A percentile compares a stretch with the other conserved stretches of the same genome.
Evolutionary conservation across 2,329 filamentous ascomycete species (phyloP).

Genomic region (Xylaria sp.): DNA sequence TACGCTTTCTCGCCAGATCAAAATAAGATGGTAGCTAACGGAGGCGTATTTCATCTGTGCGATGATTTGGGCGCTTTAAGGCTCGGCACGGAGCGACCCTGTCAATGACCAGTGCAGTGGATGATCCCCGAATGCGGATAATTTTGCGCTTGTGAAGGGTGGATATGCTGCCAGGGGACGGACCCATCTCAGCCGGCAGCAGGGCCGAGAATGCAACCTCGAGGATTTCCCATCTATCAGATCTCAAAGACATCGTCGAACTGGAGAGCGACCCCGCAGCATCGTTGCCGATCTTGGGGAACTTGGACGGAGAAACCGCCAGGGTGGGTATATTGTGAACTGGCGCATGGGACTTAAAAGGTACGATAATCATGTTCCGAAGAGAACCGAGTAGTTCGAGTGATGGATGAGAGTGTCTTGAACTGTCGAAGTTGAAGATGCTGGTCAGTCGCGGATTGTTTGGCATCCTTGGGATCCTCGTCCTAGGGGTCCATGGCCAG

Average conservation of each 20-base stretch:
- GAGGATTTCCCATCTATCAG: slow-evolving; percentile 40
- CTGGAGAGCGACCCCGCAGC: slow-evolving; percentile 30
- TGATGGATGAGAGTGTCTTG: slow-evolving; percentile 10
- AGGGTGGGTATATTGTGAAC: background rate
- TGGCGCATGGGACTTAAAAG: slow-evolving; percentile 24
- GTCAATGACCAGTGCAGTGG: background rate
- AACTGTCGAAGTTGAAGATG: slow-evolving; percentile 20
- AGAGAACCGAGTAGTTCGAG: background rate
- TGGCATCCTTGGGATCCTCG: slow-evolving; percentile 35
- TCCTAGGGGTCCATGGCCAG: slow-evolving; percentile 38
- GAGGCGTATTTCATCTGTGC: background rate
- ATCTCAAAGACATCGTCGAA: slow-evolving; percentile 8
- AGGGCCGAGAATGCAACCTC: slow-evolving; percentile 32
- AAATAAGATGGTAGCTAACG: background rate
- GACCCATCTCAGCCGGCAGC: slow-evolving; percentile 14
- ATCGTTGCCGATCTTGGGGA: slow-evolving; percentile 24
- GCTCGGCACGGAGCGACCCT: slow-evolving; percentile 3
- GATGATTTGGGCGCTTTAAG: slow-evolving; percentile 25
- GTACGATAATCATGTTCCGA: slow-evolving; percentile 2
- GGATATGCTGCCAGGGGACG: slow-evolving; percentile 20
- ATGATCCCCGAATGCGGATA: slow-evolving; percentile 14
- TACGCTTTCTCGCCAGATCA: background rate
- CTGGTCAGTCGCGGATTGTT: slow-evolving; percentile 24
- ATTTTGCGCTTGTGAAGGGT: slow-evolving; percentile 8
- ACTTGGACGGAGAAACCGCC: slow-evolving; percentile 16